phyloP scores from a whole-genome alignment of 345 rosid genomes.

The Theobroma cacao region DNA sequence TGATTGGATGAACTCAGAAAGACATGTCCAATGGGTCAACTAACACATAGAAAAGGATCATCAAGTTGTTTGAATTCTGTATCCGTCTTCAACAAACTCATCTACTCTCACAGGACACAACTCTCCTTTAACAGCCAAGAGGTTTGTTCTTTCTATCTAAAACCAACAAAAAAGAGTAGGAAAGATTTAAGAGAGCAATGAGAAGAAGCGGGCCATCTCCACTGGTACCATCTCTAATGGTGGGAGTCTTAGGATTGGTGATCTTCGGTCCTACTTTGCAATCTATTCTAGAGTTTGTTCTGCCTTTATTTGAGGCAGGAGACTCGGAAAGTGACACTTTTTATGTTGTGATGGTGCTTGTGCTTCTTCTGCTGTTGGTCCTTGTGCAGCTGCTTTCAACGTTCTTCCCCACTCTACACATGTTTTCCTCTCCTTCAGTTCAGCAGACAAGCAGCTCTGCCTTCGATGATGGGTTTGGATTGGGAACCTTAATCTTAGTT shows the following conservation, averaged over 20 bases:
- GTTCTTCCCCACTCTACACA: neutral
- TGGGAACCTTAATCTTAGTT: neutral
- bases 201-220: constrained; percentile 10
- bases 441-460: constrained; percentile 4
- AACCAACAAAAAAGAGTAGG: neutral
- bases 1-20: neutral
- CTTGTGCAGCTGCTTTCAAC: constrained; percentile 9
- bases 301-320: neutral
- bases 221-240: constrained; percentile 7
- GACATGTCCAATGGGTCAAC: neutral
- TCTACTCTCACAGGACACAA: neutral
- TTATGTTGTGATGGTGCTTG: neutral
- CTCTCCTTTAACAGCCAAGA: neutral
- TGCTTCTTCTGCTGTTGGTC: constrained; percentile 7
- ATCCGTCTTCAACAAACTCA: constrained; percentile 8
- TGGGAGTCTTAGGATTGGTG: constrained; percentile 7
- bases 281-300: neutral
- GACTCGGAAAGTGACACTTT: neutral
- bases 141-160: neutral
- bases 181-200: neutral
- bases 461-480: constrained; percentile 6
- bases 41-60: constrained; percentile 10
- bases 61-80: neutral
- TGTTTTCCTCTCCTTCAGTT: neutral
- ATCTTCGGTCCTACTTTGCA: constrained; percentile 9